Evolutionary conservation across 2,329 filamentous ascomycete species (phyloP), one percentile per base, ranked within the genome.

Genomic region (Diaporthe ilicicola): DNA sequence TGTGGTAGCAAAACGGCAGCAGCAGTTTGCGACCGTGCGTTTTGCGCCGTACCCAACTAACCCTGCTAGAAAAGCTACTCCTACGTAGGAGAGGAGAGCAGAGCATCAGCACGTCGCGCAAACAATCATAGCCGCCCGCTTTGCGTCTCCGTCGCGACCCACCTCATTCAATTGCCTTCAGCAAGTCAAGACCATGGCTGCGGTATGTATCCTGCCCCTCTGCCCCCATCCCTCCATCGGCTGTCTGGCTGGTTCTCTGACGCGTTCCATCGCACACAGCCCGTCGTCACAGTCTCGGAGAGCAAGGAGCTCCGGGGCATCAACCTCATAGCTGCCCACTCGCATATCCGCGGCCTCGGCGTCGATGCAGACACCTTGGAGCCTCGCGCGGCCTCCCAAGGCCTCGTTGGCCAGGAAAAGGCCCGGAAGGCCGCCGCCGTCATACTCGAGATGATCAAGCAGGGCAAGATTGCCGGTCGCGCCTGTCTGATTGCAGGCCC

Each of bases 391-490:
- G 88, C 92, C 59, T 97, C 95, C 17, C 96, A 99, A 82, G 96
- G 96, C 44, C 90, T 99, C 6, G 95, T 99, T 10, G 96, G 96
- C 55, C 96, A 99, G 84, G 92, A 97, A 79, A 97, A 97, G 86
- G 96, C 96, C 70, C 92, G 96, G 72, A 98, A 98, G 83, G 96
- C 96, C 12, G 96, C 96, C 3, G 96, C 95, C 1, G 93, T 99
- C 61, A 97, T 99, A 77, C 85, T 99, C 73, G 94, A 97, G 85
- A 99, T 99, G 96, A 97, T 97, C 77, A 98, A 97, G 84, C 94
- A 98, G 79, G 95, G 95, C 79, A 98, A 98, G 87, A 98, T 99
- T 84, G 96, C 96, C 71, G 96, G 96, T 67, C 91, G 95, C 78
- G 96, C 96, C 42, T 93, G 98, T 39, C 86, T 99, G 76, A 97